A percentile compares a stretch with the other conserved stretches of the same genome.
phyloP scores from a whole-genome alignment of 345 rosid species.

The Passiflora organensis region DNA sequence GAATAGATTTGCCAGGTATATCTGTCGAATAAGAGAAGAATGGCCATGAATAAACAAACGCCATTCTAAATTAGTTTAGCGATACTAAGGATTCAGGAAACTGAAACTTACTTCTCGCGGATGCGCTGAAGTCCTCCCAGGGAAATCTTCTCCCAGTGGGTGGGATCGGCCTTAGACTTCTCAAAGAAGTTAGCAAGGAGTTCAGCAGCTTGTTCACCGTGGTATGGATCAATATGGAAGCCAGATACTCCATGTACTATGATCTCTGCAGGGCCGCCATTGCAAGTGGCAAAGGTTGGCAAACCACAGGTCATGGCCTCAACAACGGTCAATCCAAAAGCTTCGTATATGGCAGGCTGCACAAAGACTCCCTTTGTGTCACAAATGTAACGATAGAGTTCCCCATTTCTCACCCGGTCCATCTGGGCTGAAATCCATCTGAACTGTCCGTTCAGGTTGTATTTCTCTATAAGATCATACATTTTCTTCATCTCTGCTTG shows the following conservation, averaged over 20 bases:
- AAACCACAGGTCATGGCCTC: constrained; percentile 91
- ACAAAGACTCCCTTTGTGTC: constrained; percentile 83
- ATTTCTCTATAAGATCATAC: constrained; percentile 51
- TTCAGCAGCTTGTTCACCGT: constrained; percentile 72
- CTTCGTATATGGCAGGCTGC: constrained; percentile 83
- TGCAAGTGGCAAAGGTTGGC: constrained; percentile 80
- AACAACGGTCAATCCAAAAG: constrained; percentile 80
- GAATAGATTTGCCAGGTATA: constrained; percentile 92
- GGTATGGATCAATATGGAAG: constrained; percentile 89
- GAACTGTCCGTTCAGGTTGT: constrained; percentile 73
- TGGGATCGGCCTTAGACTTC: constrained; percentile 58
- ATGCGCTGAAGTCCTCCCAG: constrained; percentile 73
- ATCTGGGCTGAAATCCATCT: constrained; percentile 91
- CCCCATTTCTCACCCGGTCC: constrained; percentile 81
- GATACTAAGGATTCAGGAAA: no score
- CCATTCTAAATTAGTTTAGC: not conserved
- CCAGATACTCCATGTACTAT: constrained; percentile 81
- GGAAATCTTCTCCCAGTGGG: constrained; percentile 74
- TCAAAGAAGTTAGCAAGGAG: constrained; percentile 66
- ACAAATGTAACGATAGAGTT: constrained; percentile 69
- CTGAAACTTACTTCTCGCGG: constrained; percentile 60
- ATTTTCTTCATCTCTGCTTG: constrained; percentile 91
- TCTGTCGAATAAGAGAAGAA: constrained; percentile 29
- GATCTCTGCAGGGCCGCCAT: constrained; percentile 97
- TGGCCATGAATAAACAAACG: not conserved